Evolutionary conservation across 257 asterid species (phyloP).

Genomic region (Plectranthus barbatus): DNA sequence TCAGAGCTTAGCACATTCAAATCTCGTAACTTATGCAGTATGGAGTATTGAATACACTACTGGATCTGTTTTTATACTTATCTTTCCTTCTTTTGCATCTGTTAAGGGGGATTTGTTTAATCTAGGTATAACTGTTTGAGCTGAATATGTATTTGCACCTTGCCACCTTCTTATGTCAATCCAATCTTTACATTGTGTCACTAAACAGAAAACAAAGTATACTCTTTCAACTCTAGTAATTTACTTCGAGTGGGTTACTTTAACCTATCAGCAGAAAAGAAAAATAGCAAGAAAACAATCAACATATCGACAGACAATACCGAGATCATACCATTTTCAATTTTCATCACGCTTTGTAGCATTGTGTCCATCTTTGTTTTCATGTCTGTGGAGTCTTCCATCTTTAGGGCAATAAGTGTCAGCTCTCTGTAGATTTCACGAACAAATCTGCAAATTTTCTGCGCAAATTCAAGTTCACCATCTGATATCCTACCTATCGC

Average conservation of each 20-base stretch:
- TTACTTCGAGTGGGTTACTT: not conserved
- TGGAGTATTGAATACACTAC: too few relatives aligned
- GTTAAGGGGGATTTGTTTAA: not conserved
- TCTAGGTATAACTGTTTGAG: not conserved
- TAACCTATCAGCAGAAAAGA: too few relatives aligned
- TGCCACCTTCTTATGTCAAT: not conserved
- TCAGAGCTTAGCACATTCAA: not conserved
- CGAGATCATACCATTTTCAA: slow-evolving; percentile 63
- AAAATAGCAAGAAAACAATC: not conserved
- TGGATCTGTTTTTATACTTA: not conserved
- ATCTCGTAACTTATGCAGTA: not conserved
- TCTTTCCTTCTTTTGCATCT: not conserved
- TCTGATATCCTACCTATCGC: slow-evolving; percentile 96
- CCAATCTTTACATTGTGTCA: too few relatives aligned
- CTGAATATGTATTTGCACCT: not conserved
- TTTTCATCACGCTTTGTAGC: slow-evolving; percentile 91
- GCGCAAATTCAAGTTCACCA: slow-evolving; percentile 82
- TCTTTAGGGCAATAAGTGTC: slow-evolving; percentile 60
- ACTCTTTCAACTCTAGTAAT: not conserved
- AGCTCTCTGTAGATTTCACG: slow-evolving; percentile 81
- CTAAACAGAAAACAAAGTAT: too few relatives aligned
- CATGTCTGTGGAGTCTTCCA: slow-evolving; percentile 82
- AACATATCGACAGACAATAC: not conserved
- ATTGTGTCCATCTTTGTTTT: slow-evolving; percentile 80
- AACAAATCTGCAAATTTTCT: slow-evolving; percentile 69